Evolutionary conservation across 2,329 filamentous ascomycete genomes (phyloP).

Genomic region (Fusarium verticillioides): DNA sequence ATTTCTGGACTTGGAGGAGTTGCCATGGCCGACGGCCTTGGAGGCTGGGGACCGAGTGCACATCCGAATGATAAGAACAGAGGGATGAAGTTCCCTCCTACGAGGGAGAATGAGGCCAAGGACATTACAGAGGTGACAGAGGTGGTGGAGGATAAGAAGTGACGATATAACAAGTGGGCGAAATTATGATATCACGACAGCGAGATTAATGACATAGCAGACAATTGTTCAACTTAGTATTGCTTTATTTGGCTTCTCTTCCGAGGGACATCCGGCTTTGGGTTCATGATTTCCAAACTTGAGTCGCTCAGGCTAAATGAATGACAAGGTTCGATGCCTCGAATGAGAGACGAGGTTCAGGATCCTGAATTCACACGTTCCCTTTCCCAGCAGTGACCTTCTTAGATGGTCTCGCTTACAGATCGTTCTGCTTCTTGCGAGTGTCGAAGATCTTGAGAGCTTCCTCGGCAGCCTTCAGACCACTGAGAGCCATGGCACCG

Average conservation of each 20-base stretch:
- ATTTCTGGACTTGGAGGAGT: constrained; percentile 47
- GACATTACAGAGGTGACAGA: background rate
- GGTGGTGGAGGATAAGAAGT: background rate
- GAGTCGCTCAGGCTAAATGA: constrained; percentile 14
- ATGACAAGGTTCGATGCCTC: constrained; percentile 11
- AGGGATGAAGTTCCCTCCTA: constrained; percentile 53
- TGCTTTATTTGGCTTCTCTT: background rate
- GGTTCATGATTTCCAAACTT: background rate
- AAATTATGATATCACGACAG: background rate
- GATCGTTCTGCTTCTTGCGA: constrained; percentile 80
- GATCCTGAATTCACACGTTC: background rate
- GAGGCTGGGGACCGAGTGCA: constrained; percentile 50
- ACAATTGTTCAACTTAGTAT: background rate
- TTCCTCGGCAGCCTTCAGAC: constrained; percentile 92
- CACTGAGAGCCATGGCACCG: constrained; percentile 87
- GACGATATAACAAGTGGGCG: background rate
- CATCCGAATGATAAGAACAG: constrained; percentile 42
- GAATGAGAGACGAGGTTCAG: constrained; percentile 27
- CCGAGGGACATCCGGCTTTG: background rate
- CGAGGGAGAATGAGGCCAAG: background rate
- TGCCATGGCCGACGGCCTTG: constrained; percentile 45
- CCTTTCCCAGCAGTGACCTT: background rate
- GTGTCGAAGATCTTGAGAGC: constrained; percentile 80
- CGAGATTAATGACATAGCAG: background rate
- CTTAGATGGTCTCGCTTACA: constrained; percentile 50